These are phyloP conservation scores for Cadophora malorum DNA, from an alignment of 2,329 filamentous ascomycete species.

Conservation along the genomic window DNA sequence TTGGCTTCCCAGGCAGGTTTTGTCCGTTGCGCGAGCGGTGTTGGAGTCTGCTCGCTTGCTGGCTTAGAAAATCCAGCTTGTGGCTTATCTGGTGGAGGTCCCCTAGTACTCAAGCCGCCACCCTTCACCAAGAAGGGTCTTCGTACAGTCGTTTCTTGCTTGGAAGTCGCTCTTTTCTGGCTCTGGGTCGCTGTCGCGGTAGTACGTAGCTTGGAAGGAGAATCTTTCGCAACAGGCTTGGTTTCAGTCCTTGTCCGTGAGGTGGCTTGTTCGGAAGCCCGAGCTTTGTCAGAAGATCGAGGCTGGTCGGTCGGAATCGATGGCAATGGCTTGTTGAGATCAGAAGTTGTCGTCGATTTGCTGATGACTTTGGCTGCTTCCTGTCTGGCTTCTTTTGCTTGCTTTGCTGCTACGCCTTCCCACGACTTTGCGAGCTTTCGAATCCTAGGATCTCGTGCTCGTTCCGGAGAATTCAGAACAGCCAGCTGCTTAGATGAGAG, in stretches of 20 bases:
- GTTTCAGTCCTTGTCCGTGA: background rate
- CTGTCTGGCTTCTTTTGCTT: background rate
- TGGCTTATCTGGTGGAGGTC: background rate
- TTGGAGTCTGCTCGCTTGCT: background rate
- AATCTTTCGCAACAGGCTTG: background rate
- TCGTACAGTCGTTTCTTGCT: background rate
- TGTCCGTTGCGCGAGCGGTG: background rate
- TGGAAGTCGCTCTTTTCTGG: background rate
- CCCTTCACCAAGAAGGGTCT: constrained; percentile 5
- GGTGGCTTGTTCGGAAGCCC: background rate
- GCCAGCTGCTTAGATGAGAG: too few species aligned
- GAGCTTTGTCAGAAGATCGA: background rate
- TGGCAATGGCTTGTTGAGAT: constrained; percentile 5
- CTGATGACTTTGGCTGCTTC: background rate
- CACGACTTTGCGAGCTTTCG: too few species aligned
- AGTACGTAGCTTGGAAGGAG: background rate
- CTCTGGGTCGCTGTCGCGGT: background rate
- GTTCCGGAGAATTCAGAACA: background rate
- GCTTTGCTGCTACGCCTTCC: background rate
- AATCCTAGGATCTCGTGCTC: background rate
- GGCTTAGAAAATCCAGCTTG: background rate
- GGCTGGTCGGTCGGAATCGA: background rate
- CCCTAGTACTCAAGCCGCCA: background rate
- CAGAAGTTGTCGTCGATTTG: background rate
- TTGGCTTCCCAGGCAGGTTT: background rate